Conservation (phyloP, 768 basidiomycete genomes). For the Inosperma sp. region DNA sequence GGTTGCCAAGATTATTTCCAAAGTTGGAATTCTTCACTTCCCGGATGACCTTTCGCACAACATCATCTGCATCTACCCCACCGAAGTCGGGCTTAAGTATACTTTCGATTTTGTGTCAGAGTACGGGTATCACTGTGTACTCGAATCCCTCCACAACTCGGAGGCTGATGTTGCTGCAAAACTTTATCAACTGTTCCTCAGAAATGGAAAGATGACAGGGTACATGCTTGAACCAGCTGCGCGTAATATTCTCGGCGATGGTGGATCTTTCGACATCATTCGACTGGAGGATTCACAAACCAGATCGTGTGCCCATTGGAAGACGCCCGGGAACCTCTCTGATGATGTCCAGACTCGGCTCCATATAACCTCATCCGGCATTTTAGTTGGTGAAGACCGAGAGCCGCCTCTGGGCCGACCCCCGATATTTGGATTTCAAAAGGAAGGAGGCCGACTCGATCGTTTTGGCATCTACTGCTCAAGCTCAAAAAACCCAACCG, state of each 20-base stretch:
- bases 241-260: not conserved
- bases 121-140: not conserved
- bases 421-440: not conserved
- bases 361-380: conserved; percentile 1
- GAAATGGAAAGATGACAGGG: not conserved
- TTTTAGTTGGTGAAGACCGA: not conserved
- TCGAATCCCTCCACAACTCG: not conserved
- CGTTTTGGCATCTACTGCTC: conserved; percentile 3
- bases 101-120: not conserved
- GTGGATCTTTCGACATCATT: not conserved
- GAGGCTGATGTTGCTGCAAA: not conserved
- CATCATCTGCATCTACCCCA: not conserved
- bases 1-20: not conserved
- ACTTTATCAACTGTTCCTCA: not conserved
- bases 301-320: not conserved
- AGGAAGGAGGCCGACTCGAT: not conserved
- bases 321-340: not conserved
- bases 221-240: not conserved
- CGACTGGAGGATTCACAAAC: not conserved
- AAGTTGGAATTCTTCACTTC: not conserved
- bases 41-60: not conserved
- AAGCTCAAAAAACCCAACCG: not conserved
- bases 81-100: not conserved
- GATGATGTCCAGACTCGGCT: not conserved
- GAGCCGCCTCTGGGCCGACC: not conserved